Conservation (phyloP, 2,329 filamentous ascomycete species). For the Hymenoscyphus salicellus region DNA sequence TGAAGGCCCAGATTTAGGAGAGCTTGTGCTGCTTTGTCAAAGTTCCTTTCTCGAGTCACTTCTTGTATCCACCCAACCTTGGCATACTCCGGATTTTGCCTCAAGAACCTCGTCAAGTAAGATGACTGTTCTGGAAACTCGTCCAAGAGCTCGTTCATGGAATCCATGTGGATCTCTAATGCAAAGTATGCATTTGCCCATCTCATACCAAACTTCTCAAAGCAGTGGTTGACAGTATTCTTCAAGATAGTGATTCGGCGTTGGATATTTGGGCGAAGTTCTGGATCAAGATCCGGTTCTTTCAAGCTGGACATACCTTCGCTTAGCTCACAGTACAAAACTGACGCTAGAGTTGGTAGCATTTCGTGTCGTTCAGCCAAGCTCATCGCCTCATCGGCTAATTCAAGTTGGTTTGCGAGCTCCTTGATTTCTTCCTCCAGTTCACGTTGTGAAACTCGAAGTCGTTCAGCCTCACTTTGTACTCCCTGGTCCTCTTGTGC, state of each 20-base stretch:
- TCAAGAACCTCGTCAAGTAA: constrained; percentile 77
- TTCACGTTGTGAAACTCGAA: constrained; percentile 43
- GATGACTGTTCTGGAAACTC: constrained; percentile 64
- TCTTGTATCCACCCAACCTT: constrained; percentile 96
- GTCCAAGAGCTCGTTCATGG: constrained; percentile 66
- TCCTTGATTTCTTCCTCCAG: constrained; percentile 46
- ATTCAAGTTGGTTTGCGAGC: constrained; percentile 47
- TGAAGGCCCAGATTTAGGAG: constrained; percentile 67
- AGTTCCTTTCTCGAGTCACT: constrained; percentile 71
- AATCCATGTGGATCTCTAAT: constrained; percentile 65
- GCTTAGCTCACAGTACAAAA: constrained; percentile 33
- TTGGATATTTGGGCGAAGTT: background rate
- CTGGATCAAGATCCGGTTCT: constrained; percentile 1
- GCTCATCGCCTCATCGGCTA: constrained; percentile 55
- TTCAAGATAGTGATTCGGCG: constrained; percentile 14
- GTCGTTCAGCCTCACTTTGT: constrained; percentile 46
- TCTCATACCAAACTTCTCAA: constrained; percentile 46
- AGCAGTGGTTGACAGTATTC: constrained; percentile 42
- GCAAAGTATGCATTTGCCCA: constrained; percentile 74
- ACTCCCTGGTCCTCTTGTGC: constrained; percentile 49
- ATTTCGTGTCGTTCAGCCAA: constrained; percentile 62
- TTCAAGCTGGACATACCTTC: constrained; percentile 7
- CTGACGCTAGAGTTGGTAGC: constrained; percentile 58
- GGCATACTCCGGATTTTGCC: constrained; percentile 66
- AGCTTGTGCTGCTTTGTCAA: constrained; percentile 67